These are phyloP conservation scores for Oryza glaberrima DNA, from an alignment of 176 grass and related monocot genomes.

Conservation along the genomic window DNA sequence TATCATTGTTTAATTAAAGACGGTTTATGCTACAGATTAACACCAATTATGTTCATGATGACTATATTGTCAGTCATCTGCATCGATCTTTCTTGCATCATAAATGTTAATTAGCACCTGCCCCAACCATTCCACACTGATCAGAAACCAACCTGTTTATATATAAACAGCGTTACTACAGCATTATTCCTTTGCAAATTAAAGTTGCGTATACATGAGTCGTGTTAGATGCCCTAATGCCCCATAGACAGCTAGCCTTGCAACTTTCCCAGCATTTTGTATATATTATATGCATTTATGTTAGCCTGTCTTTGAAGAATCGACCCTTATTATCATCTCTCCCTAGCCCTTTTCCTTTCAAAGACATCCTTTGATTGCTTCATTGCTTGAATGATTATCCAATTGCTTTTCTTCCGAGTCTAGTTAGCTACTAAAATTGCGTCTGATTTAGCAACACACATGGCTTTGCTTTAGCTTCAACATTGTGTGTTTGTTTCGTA, in stretches of 20 bases:
- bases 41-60: background rate
- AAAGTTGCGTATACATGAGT: constrained; percentile 29
- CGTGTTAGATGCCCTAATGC: constrained; percentile 19
- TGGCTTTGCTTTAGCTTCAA: constrained; percentile 49
- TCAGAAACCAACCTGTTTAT: constrained; percentile 23
- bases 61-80: background rate
- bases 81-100: background rate
- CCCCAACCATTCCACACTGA: constrained; percentile 15
- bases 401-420: constrained; percentile 46
- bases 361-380: constrained; percentile 36
- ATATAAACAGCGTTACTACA: background rate
- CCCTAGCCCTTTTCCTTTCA: background rate
- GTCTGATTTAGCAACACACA: constrained; percentile 32
- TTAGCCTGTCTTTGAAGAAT: constrained; percentile 40
- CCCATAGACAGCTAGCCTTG: constrained; percentile 3
- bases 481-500: constrained; percentile 28
- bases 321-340: constrained; percentile 25
- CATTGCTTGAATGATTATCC: constrained; percentile 25
- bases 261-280: constrained; percentile 32
- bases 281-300: constrained; percentile 7
- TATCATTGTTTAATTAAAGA: no score
- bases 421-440: constrained; percentile 21
- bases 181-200: constrained; percentile 27
- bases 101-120: constrained; percentile 20
- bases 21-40: background rate